These are phyloP conservation scores for Syzygium aqueum DNA, from an alignment of 345 rosid species.

Conservation along the genomic window DNA sequence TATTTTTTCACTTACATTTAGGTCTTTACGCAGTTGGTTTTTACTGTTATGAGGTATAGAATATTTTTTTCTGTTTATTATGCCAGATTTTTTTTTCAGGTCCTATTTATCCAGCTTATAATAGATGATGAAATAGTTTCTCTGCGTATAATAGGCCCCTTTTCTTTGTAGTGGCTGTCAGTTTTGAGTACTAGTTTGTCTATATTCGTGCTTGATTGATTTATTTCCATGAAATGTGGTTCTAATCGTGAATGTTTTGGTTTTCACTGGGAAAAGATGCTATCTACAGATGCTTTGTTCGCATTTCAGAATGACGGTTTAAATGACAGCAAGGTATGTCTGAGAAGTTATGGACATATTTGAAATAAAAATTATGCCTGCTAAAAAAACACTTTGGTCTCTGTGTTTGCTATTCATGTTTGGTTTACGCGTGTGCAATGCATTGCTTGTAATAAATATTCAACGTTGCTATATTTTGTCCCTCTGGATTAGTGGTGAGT, in stretches of 20 bases:
- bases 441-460: not conserved
- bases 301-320: slow-evolving; percentile 90
- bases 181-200: not conserved
- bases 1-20: slow-evolving; percentile 9
- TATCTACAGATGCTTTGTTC: slow-evolving; percentile 92
- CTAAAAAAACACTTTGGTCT: no score
- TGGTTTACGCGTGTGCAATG: not conserved
- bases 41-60: slow-evolving; percentile 79
- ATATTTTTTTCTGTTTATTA: not conserved
- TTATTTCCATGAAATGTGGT: not conserved
- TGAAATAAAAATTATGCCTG: not conserved
- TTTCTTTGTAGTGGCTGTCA: not conserved
- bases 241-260: not conserved
- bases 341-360: not conserved
- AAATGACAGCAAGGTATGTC: slow-evolving; percentile 55
- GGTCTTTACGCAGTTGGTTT: slow-evolving; percentile 90
- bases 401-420: not conserved
- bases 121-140: not conserved
- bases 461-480: not conserved
- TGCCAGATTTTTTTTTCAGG: not conserved
- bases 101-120: not conserved
- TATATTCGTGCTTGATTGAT: not conserved
- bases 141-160: not conserved
- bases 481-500: no score
- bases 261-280: slow-evolving; percentile 84